Evolutionary conservation across 345 rosid species (phyloP), one percentile per base, ranked within the genome.

Genomic region (Populus nigra): DNA sequence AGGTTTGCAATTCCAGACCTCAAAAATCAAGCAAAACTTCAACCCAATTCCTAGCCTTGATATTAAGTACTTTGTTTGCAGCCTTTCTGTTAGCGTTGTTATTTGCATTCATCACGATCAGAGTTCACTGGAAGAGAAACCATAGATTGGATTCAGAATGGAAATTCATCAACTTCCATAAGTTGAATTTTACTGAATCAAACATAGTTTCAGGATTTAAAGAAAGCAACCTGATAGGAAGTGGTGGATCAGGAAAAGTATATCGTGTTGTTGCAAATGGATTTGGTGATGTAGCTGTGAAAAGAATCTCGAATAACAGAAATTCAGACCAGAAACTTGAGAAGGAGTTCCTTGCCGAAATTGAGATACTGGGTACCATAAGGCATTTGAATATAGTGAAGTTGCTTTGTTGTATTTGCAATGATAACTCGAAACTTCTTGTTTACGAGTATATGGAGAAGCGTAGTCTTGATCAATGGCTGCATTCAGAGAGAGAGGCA

Each of bases 351-450:
- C 65, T 45, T 3, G 80, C 84, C 18, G 84, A 81, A 68, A 70
- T 81, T 69, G 47, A 81, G 43, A 73, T 69, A 31, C 57, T 81
- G 45, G 49, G 84, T 45, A 62, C 31, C 31, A 72, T 81, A 61
- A 81, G 74, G 74, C 84, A 81, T 77, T 61, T 69, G 77, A 81
- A 81, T 74, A 73, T 81, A 43, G 84, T 81, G 73, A 81, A 81
- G 74, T 38, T 81, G 77, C 80, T 81, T 67, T 81, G 84, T 31
- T 81, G 80, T 66, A 73, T 81, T 22, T 31, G 59, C 35, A 77
- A 68, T 59, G 74, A 69, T 6, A 57, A 77, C 35, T 57, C 80
- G 3, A 76, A 71, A 67, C 77, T 81, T 12, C 80, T 81, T 6
- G 84, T 81, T 6, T 81, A 81, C 15, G 84, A 81, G 80, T 73